A percentile compares a stretch with the other conserved stretches of the same genome.
Conservation (phyloP, 78 protist genomes). For the Emiliania huxleyi region DNA sequence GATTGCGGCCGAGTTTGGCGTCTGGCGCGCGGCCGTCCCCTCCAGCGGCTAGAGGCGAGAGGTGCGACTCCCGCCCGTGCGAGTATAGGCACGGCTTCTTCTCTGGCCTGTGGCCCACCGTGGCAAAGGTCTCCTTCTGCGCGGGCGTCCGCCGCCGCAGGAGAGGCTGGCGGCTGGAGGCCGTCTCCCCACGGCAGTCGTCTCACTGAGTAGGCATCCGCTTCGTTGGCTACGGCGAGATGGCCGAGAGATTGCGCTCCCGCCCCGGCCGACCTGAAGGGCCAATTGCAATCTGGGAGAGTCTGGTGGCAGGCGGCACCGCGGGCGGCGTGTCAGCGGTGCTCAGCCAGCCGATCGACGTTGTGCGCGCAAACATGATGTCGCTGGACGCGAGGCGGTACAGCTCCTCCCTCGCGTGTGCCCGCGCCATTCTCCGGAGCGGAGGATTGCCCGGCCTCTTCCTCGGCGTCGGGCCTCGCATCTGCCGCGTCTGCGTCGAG, state of each 20-base stretch:
- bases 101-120: neutral
- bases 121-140: too few relatives aligned
- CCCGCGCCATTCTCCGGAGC: neutral
- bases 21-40: too few relatives aligned
- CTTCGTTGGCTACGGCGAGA: neutral
- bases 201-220: neutral
- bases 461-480: neutral
- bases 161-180: too few relatives aligned
- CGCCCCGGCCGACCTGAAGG: neutral
- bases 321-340: neutral
- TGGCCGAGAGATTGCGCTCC: neutral
- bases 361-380: neutral
- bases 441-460: neutral
- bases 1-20: neutral
- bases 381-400: neutral
- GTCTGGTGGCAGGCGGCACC: neutral
- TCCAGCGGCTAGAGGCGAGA: too few relatives aligned
- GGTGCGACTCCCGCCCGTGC: too few relatives aligned
- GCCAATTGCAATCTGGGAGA: neutral
- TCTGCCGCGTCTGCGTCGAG: neutral
- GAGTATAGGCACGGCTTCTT: too few relatives aligned
- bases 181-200: too few relatives aligned
- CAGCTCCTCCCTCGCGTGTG: neutral
- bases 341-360: neutral
- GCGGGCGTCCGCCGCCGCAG: too few relatives aligned